phyloP scores from a whole-genome alignment of 768 basidiomycete species.

The Boletus bicolor region DNA sequence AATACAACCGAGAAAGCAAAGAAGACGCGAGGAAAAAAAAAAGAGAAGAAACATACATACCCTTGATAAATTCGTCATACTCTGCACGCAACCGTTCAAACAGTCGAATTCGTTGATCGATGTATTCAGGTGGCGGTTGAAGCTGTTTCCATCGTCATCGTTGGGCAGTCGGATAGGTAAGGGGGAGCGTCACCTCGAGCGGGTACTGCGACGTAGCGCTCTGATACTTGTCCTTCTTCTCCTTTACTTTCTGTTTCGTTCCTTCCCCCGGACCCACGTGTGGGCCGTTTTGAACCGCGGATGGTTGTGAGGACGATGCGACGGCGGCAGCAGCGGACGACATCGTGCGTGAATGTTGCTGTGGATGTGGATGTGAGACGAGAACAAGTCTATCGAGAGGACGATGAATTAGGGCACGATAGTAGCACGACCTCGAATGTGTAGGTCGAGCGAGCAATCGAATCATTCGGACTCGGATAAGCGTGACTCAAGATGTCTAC shows the following conservation, averaged over 20 bases:
- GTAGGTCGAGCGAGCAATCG: constrained; percentile 33
- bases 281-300: constrained; percentile 42
- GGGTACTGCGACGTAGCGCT: constrained; percentile 45
- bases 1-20: background rate
- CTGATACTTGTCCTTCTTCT: constrained; percentile 38
- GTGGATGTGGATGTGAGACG: background rate
- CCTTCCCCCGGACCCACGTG: constrained; percentile 36
- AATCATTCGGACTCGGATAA: constrained; percentile 29
- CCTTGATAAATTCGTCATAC: constrained; percentile 75
- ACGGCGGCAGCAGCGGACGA: constrained; percentile 39
- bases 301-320: constrained; percentile 53
- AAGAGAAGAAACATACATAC: constrained; percentile 36
- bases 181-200: constrained; percentile 50
- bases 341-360: constrained; percentile 38
- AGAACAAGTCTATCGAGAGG: constrained; percentile 5
- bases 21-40: no score
- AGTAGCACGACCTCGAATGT: constrained; percentile 2
- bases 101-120: constrained; percentile 86
- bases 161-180: background rate
- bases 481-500: constrained; percentile 17
- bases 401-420: constrained; percentile 23
- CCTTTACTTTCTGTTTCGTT: constrained; percentile 42
- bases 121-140: constrained; percentile 79
- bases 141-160: constrained; percentile 45
- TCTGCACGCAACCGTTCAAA: constrained; percentile 86